Conservation (phyloP, 2,329 filamentous ascomycete genomes). For the Leptographium galeiforme region DNA sequence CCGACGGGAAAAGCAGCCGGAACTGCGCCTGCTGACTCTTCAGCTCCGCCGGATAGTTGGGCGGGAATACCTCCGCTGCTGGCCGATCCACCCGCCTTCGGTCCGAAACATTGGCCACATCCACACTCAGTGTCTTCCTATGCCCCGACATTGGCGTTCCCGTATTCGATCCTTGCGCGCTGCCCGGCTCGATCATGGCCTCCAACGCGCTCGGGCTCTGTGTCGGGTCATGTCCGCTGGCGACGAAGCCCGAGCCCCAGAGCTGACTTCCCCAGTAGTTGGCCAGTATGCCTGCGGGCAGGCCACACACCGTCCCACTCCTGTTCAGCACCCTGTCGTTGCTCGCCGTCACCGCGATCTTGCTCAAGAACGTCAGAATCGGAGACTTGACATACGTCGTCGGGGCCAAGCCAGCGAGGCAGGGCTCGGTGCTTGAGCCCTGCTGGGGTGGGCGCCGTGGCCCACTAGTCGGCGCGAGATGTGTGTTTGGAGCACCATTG, state of each 20-base stretch:
- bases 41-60: constrained; percentile 68
- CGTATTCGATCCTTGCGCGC: neutral
- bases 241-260: constrained; percentile 36
- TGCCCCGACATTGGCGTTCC: constrained; percentile 13
- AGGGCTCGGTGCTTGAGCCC: constrained; percentile 18
- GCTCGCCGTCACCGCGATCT: constrained; percentile 67
- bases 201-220: constrained; percentile 9
- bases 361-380: constrained; percentile 72
- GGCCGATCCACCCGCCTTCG: neutral
- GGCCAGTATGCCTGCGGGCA: constrained; percentile 77
- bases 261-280: constrained; percentile 88
- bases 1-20: constrained; percentile 74
- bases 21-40: constrained; percentile 88
- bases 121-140: constrained; percentile 31
- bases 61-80: constrained; percentile 52
- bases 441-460: constrained; percentile 17
- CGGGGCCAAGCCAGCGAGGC: constrained; percentile 52
- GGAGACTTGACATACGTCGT: constrained; percentile 73
- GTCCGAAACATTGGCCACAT: constrained; percentile 21
- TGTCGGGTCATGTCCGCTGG: neutral
- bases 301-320: constrained; percentile 50
- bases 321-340: constrained; percentile 55
- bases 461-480: constrained; percentile 9
- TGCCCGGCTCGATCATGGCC: constrained; percentile 16
- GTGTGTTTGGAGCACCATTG: constrained; percentile 4